These are phyloP conservation scores for Rhizopogon vulgaris DNA, from an alignment of 768 basidiomycete species.

Conservation along the genomic window DNA sequence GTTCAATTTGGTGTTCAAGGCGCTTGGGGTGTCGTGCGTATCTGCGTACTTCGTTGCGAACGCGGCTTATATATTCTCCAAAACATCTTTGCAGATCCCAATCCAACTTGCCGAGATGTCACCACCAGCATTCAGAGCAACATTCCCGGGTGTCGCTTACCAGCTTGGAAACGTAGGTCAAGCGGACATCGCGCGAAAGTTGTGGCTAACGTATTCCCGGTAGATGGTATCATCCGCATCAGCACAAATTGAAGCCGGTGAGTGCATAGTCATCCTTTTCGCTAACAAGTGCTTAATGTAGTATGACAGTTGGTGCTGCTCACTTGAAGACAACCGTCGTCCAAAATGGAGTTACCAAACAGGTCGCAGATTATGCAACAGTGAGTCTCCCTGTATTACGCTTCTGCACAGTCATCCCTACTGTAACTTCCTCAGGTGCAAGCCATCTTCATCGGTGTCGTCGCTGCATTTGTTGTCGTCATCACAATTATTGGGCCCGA, in stretches of 20 bases:
- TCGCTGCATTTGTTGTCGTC: slow-evolving; percentile 71
- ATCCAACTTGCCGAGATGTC: slow-evolving; percentile 81
- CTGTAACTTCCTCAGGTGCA: slow-evolving; percentile 8
- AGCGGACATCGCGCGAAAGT: not conserved
- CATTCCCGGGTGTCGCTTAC: slow-evolving; percentile 82
- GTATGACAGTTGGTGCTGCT: slow-evolving; percentile 50
- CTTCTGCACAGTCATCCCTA: slow-evolving; percentile 29
- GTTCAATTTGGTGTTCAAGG: slow-evolving; percentile 87
- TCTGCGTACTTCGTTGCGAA: not conserved
- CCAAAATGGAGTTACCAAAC: slow-evolving; percentile 30
- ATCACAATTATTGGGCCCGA: slow-evolving; percentile 76
- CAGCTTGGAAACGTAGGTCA: slow-evolving; percentile 62
- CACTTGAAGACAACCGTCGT: slow-evolving; percentile 46
- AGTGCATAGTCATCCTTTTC: slow-evolving; percentile 13
- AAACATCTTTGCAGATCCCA: slow-evolving; percentile 44
- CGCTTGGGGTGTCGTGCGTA: slow-evolving; percentile 78
- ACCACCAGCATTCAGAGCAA: slow-evolving; percentile 84
- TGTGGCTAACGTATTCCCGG: not conserved
- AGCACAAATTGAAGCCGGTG: slow-evolving; percentile 74
- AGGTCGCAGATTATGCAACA: slow-evolving; percentile 61
- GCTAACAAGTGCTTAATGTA: not conserved
- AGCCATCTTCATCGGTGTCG: slow-evolving; percentile 5
- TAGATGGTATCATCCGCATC: slow-evolving; percentile 68
- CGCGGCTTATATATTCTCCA: not conserved
- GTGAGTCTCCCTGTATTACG: not conserved